phyloP scores from a whole-genome alignment of 257 asterid genomes.

The Linaria vulgaris region DNA sequence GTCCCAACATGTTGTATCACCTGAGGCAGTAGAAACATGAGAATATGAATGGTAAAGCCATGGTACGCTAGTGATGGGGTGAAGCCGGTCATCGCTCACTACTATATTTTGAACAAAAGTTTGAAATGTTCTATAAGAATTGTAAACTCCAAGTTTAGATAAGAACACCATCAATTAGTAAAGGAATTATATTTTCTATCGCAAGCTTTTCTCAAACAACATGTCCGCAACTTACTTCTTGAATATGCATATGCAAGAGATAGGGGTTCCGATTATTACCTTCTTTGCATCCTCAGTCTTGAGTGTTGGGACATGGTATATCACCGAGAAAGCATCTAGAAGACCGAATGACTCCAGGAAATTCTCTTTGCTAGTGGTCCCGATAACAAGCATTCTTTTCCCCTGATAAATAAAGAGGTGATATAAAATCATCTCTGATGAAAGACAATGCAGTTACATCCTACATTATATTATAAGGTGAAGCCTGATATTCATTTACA shows the following conservation, averaged over 20 bases:
- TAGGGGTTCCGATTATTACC: constrained; percentile 47
- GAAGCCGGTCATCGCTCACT: no score
- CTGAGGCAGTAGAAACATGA: constrained; percentile 38
- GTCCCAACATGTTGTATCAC: constrained; percentile 80
- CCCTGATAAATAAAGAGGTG: constrained; percentile 51
- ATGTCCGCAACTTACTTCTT: constrained; percentile 1
- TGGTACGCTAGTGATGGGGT: no score
- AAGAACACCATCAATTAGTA: constrained; percentile 2
- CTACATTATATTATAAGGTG: no score
- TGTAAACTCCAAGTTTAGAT: not conserved
- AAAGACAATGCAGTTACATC: no score
- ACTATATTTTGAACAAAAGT: not conserved
- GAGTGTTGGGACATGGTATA: constrained; percentile 81
- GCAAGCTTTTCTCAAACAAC: not conserved
- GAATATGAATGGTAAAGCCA: constrained; percentile 2
- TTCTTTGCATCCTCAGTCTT: constrained; percentile 75
- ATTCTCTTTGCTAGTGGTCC: constrained; percentile 83
- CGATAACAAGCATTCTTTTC: constrained; percentile 81
- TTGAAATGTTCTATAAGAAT: not conserved
- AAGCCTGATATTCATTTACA: no score
- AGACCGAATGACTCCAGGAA: constrained; percentile 84
- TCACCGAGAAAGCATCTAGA: constrained; percentile 77
- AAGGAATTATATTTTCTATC: constrained; percentile 3
- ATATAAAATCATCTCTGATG: no score
- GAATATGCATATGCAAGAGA: constrained; percentile 12